Base-by-base conservation (phyloP, 148 eudicot genomes). In the Fagopyrum tataricum region DNA sequence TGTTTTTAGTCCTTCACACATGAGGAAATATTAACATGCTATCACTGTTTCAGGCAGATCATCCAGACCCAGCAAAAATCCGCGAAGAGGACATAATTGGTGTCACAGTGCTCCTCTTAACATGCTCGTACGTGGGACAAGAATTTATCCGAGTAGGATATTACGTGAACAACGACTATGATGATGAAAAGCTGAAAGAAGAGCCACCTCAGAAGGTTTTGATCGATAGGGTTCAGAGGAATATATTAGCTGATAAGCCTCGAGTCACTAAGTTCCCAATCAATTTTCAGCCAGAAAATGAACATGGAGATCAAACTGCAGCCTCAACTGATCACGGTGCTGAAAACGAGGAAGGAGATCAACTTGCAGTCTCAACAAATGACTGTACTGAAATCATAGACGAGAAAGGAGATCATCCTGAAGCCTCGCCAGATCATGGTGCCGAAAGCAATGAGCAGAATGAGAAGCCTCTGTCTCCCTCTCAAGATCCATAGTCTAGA, bases 81-180 rank as follows among this genome's bases (percentile, higher is more conserved):
- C 89, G 92, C 37, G 97, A 91, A 76, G 92, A 88, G 75, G 98
- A 94, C 78, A 89, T 91, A 43, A 85, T 94, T 75, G 97, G 97
- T 24, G 97, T 94, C 15, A 94, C 93, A 0, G 98, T 91, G 73
- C 85, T 94, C 58, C 79, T 91, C 39, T 55, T 94, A 77, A 91
- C 97, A 2, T 94, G 98, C 84, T 91, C 96, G 40, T 91, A 91
- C 74, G 40, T 89, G 79, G 96, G 96, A 26, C 97, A 91, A 72
- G 98, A 94, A 77, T 94, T 94, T 79, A 73, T 94, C 62, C 85
- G 97, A 37, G 95, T 91, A 40, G 98, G 98, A 12, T 94, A 94
- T 62, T 91, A 91, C 78, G 93, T 94, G 72, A 93, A 94, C 84
- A 87, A 90, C 71, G 96, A 85, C 62, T 91, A 93, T 62, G 97